Evolutionary conservation across 164 flowering plant species (phyloP), one percentile per base, ranked within the genome.

Genomic region (Liriodendron chinense): DNA sequence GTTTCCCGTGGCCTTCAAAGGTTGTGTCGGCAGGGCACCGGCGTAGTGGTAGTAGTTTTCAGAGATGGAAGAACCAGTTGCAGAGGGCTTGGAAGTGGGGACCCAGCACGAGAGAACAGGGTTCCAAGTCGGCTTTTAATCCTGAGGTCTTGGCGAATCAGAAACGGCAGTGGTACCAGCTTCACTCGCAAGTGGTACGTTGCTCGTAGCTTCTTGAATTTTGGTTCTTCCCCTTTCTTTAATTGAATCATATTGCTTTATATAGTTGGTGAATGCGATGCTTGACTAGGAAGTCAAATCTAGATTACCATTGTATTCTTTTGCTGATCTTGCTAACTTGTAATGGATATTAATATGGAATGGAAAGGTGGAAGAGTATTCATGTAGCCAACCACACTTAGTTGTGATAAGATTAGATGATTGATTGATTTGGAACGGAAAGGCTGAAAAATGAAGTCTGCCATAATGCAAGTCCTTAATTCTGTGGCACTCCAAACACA

Each of bases 81-180:
- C 94, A 91, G 80, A 92, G 71, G 83, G 96, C 97, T 70, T 90
- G 92, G 92, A 75, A 79, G 34, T 86, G 96, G 92, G 91, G 91
- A 65, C 81, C 69, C 0, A n/a, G 24, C 67, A 0, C 53, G 14
- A 67, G 74, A 1, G 82, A 75, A 50, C 75, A 71, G 43, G 22
- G 47, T 69, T 53, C 48, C 56, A 74, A 70, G 43, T 80, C 84
- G 5, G 75, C 76, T 78, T 95, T 95, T 79, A 89, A 95, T 81
- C 98, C 97, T 4, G 98, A 95, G 88, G 79, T 92, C 67, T 80
- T 93, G 85, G 93, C 94, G 5, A 88, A 95, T 84, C 98, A 93
- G 72, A 95, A 95, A 80, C 89, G 98, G n/a, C 94, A 88, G 84
- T 95, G 98, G 98, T 92, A 92, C 84, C 91, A 87, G 86, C 78